These are phyloP conservation scores for Eremothecium sinecaudum DNA, from an alignment of 1,139 yeast genomes.

Conservation along the genomic window DNA sequence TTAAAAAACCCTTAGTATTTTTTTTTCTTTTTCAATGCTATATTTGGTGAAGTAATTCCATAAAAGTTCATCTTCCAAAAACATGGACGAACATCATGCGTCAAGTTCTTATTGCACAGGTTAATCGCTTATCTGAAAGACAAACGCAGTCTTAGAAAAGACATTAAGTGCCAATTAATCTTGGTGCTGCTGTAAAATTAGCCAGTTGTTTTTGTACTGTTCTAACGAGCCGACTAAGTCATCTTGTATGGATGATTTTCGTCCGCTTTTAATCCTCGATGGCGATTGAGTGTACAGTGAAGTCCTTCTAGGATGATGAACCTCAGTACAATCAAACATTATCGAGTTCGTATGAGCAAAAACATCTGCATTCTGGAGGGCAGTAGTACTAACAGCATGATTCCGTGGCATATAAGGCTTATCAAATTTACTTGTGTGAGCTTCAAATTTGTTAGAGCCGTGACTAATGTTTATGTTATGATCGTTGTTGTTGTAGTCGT, in stretches of 20 bases:
- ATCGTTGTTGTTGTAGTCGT: neutral
- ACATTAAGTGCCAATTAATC: too few relatives aligned
- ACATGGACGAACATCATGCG: too few relatives aligned
- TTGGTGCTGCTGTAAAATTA: constrained; percentile 29
- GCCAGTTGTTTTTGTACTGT: constrained; percentile 31
- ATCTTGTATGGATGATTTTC: constrained; percentile 28
- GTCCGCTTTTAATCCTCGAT: constrained; percentile 13
- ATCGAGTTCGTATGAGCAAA: constrained; percentile 28
- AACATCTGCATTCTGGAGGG: constrained; percentile 23
- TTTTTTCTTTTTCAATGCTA: too few relatives aligned
- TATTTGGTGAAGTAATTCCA: too few relatives aligned
- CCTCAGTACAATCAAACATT: constrained; percentile 30
- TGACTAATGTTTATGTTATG: neutral
- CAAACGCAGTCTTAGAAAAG: too few relatives aligned
- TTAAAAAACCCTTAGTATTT: too few relatives aligned
- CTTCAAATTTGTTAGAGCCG: constrained; percentile 2
- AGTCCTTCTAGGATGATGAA: constrained; percentile 13
- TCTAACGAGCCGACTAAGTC: constrained; percentile 31
- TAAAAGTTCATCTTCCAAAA: too few relatives aligned
- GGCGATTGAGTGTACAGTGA: constrained; percentile 9
- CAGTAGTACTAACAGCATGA: constrained; percentile 24
- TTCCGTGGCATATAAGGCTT: constrained; percentile 13
- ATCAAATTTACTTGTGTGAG: constrained; percentile 1
- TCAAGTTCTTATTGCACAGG: too few relatives aligned
- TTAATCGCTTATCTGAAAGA: too few relatives aligned